Conservation (phyloP, 169 alveolate genomes). For the Theileria luwenshuni region DNA sequence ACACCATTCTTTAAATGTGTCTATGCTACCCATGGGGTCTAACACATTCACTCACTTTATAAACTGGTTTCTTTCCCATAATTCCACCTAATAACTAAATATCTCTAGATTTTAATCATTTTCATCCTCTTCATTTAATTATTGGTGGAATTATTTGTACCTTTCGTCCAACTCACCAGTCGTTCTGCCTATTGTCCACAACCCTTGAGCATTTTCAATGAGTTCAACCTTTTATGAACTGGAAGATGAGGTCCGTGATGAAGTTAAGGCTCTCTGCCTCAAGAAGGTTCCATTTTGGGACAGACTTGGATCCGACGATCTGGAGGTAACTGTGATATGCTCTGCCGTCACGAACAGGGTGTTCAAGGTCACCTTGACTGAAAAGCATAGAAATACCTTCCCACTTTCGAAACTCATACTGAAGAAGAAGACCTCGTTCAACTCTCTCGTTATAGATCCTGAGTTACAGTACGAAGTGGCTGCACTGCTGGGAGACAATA, state of each 20-base stretch:
- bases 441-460: slow-evolving; percentile 66
- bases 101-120: too few relatives aligned
- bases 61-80: too few relatives aligned
- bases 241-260: background rate
- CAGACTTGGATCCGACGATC: background rate
- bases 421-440: slow-evolving; percentile 72
- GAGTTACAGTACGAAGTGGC: slow-evolving; percentile 69
- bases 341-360: slow-evolving; percentile 20
- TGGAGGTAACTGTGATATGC: background rate
- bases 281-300: slow-evolving; percentile 32
- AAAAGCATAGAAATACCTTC: background rate
- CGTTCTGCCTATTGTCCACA: background rate
- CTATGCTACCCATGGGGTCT: too few relatives aligned
- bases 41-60: too few relatives aligned
- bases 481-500: slow-evolving; percentile 71
- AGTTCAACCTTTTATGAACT: background rate
- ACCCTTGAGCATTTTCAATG: too few relatives aligned
- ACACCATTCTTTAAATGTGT: too few relatives aligned
- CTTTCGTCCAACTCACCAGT: background rate
- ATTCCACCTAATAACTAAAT: background rate
- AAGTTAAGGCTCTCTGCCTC: slow-evolving; percentile 22
- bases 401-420: slow-evolving; percentile 49
- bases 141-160: background rate
- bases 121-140: background rate
- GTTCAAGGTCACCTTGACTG: background rate